Conservation (phyloP, 1,284 basidiomycete genomes). For the Dichomitus squalens region DNA sequence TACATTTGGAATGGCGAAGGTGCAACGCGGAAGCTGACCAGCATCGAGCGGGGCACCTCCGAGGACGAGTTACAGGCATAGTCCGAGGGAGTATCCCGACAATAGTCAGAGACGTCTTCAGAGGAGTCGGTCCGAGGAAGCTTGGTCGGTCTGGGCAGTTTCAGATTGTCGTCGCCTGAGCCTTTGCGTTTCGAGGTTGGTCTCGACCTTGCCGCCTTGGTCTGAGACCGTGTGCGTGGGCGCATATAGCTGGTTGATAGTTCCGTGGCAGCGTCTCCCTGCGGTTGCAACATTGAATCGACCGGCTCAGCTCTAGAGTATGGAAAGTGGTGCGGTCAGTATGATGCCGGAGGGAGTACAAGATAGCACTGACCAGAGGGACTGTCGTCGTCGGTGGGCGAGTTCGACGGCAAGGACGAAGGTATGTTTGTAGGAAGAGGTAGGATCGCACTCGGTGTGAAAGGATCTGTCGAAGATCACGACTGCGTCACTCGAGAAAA, state of each 20-base stretch:
- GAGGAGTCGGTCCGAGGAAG: slow-evolving; percentile 2
- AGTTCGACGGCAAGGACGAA: background rate
- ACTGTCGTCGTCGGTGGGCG: background rate
- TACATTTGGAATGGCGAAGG: slow-evolving; percentile 3
- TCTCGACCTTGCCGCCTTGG: slow-evolving; percentile 1
- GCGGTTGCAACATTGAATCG: background rate
- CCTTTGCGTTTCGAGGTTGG: slow-evolving; percentile 12
- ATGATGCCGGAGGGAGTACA: background rate
- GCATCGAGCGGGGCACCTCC: slow-evolving; percentile 19
- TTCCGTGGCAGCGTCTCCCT: background rate
- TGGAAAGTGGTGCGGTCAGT: background rate
- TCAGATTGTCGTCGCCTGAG: background rate
- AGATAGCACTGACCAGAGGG: background rate
- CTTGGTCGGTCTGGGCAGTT: slow-evolving; percentile 4
- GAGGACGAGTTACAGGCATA: slow-evolving; percentile 1
- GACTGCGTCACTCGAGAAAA: background rate
- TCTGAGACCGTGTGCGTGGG: slow-evolving; percentile 6
- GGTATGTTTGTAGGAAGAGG: background rate
- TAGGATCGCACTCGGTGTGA: background rate
- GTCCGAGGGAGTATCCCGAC: background rate
- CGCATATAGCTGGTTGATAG: slow-evolving; percentile 9
- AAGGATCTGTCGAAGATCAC: background rate
- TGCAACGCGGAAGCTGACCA: slow-evolving; percentile 12
- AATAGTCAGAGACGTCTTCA: background rate
- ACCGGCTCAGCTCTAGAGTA: background rate